Evolutionary conservation across 1,139 yeast species (phyloP).

Genomic region (Candida sojae): DNA sequence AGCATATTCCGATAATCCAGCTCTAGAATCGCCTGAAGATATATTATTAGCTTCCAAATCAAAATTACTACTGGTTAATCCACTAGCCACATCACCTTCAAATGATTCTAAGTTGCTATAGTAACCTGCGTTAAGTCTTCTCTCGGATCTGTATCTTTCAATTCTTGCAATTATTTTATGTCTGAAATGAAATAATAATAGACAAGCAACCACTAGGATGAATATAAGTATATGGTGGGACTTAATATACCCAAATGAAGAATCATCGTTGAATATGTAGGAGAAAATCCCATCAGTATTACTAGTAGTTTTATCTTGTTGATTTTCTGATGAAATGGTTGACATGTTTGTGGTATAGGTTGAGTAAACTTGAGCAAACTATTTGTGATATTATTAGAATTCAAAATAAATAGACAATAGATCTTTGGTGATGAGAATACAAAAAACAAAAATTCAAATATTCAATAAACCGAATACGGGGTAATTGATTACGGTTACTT

Average conservation of each 20-base stretch:
- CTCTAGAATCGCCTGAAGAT: slow-evolving; percentile 50
- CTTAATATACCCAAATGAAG: background rate
- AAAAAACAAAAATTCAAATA: no score
- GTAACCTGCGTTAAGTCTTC: slow-evolving; percentile 19
- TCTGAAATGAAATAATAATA: slow-evolving; percentile 25
- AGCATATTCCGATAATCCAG: slow-evolving; percentile 60
- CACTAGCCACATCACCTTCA: slow-evolving; percentile 62
- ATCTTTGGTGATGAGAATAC: no score
- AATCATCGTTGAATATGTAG: background rate
- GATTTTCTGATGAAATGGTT: background rate
- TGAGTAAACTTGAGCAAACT: no score
- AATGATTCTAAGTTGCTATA: slow-evolving; percentile 39
- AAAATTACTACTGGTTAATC: slow-evolving; percentile 62
- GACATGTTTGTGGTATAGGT: background rate
- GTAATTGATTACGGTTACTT: no score
- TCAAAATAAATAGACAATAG: no score
- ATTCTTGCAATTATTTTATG: slow-evolving; percentile 23
- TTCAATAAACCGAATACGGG: no score
- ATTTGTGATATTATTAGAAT: no score
- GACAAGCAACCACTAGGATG: background rate
- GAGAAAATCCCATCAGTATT: background rate
- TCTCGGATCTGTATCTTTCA: slow-evolving; percentile 26
- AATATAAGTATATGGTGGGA: slow-evolving; percentile 7
- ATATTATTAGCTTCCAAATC: slow-evolving; percentile 49
- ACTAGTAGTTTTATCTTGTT: background rate